Evolutionary conservation across 768 basidiomycete species (phyloP).

Genomic region (Dendrothele bispora): DNA sequence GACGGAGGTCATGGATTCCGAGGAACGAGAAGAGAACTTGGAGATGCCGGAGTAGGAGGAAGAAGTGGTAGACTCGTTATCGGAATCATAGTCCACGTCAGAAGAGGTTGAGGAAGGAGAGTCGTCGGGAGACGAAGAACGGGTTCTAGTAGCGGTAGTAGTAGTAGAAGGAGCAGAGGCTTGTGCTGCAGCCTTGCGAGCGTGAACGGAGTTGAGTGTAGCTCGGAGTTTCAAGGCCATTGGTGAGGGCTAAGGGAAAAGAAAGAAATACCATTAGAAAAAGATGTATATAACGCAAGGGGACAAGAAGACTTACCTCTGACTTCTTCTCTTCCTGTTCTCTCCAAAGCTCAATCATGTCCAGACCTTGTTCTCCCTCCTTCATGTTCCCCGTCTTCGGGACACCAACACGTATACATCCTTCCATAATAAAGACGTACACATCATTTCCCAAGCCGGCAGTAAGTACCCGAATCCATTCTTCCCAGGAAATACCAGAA

Average conservation of each 20-base stretch:
- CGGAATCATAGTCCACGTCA: constrained; percentile 5
- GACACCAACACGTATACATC: constrained; percentile 1
- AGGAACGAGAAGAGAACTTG: constrained; percentile 1
- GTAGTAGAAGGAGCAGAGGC: too few species aligned
- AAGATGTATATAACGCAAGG: too few species aligned
- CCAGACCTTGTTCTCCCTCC: background rate
- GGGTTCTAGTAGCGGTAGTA: background rate
- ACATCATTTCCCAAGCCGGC: background rate
- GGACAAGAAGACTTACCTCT: too few species aligned
- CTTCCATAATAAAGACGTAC: constrained; percentile 4
- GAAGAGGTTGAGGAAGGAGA: background rate
- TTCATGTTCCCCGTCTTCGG: background rate
- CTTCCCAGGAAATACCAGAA: constrained; percentile 1
- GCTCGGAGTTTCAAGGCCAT: constrained; percentile 3
- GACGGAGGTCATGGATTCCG: constrained; percentile 6
- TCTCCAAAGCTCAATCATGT: background rate
- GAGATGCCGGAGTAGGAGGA: too few species aligned
- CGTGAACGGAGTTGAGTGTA: constrained; percentile 3
- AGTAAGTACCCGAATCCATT: constrained; percentile 7
- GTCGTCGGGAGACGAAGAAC: background rate
- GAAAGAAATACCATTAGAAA: too few species aligned
- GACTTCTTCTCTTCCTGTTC: background rate
- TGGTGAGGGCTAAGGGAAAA: too few species aligned
- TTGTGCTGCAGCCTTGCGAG: background rate
- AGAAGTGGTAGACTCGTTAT: constrained; percentile 2